Base-by-base conservation (phyloP, 2,329 filamentous ascomycete genomes). In the Aureobasidium lini region DNA sequence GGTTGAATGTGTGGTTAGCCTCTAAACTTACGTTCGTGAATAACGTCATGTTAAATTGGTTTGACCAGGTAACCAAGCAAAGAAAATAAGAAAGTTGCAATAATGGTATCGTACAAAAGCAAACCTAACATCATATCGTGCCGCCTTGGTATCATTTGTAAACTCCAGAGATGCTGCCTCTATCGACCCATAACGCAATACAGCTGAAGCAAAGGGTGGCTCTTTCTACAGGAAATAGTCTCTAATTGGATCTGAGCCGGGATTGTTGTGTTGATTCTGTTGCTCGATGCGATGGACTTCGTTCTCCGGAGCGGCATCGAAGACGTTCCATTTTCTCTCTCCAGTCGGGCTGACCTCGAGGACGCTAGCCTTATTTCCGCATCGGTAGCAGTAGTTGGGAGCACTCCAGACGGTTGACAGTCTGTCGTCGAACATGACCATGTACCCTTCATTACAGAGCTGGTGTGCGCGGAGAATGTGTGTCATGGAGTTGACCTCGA, bases 391-490 rank as follows among this genome's bases (percentile, higher is more conserved):
- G 62, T 73, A 73, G 59, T 73, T 73, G 28, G 71, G 71, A 40
- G 71, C 71, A 15, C 72, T 96, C 94, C 94, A 99, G 6, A 99
- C 94, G 1, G 94, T 99, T 72, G 90, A 96, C 39, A 99, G 77
- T 15, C 88, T 84, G 74, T 97, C 93, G 68, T 97, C 93, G 73
- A 96, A 99, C 15, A 99, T 83, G 48, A 97, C 89, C 76, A 97
- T 94, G 73, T 93, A 99, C 0, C 94, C 94, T 76, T 99, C 94
- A 73, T 99, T 94, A 73, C 94, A 99, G 4, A 99, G 83, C 77
- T 99, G 94, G 74, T 99, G 94, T n/a, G 94, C 94, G 28, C 94
- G 89, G 60, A 99, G 80, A 64, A 99, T 99, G 73, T 99, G 94
- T 34, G 88, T 93, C 92, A 99, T 97, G 73, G 85, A 88, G 75